Base-by-base conservation (phyloP, 805 yeast species). In the Candida nemodendra region DNA sequence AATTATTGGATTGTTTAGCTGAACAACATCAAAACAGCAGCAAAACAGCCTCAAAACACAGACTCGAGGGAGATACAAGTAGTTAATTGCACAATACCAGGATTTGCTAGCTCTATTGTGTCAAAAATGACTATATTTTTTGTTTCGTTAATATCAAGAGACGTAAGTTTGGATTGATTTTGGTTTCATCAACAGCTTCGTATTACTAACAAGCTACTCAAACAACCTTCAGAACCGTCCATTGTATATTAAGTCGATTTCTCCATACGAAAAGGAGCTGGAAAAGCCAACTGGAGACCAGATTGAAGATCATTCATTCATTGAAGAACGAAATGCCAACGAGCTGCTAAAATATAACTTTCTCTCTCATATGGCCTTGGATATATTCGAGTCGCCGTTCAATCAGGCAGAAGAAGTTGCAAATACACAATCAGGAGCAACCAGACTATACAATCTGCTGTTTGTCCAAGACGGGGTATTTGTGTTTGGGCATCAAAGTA, bases 321-420 rank as follows among this genome's bases (percentile, higher is more conserved):
- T 55, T 3, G 56, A 52, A 28, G 61, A 55, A 23, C 44, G 46
- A 27, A 53, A 60, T 26, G 66, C 71, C 30, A 71, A 77, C 47
- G 68, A 66, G 41, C 61, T 75, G 38, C 61, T 81, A 21, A 78
- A 81, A 48, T 81, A 78, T 62, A 80, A 83, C 51, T 82, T 82
- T 48, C 64, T 83, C 21, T 74, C 86, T n/a, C 87, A 83, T 54
- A 81, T 83, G 83, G 79, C 88, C 4, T 62, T 83, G 17, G 90
- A 83, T 56, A 72, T 81, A 15, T 80, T 83, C 51, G 68, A 79
- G 23, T 75, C 84, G 2, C 68, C 73, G 4, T 63, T 65, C 37
- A 40, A 38, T 7, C 50, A 37, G 13, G 42, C 42, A 18, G 44
- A 44, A 5, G 25, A 42, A 4, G 42, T 33, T 16, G 37, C 45